Evolutionary conservation across 1,139 yeast species (phyloP), one percentile per base, ranked within the genome.

Genomic region (Geotrichum klebahnii): DNA sequence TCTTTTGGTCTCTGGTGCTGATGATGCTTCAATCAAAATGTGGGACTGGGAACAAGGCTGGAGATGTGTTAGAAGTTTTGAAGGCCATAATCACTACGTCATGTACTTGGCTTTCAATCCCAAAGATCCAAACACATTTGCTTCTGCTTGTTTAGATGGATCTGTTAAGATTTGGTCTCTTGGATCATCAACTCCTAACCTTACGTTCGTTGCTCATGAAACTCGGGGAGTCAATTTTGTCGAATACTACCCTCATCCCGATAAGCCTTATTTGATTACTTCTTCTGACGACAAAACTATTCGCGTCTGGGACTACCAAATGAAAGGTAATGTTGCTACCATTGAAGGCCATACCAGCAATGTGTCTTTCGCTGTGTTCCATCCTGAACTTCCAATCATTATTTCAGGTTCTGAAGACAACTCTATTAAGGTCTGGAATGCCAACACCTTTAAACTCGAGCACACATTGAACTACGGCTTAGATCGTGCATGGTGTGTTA

Each of bases 161-260:
- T 89, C 97, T 17, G 96, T 94, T 53, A 92, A 92, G 70, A 85
- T 94, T 57, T 92, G 99, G 99, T 85, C 95, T 1, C 73, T 92
- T 61, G 96, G 97, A 26, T 84, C 92, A 43, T 70, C 85, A n/a
- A 78, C 78, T 33, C 96, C 98, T 54, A 92, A 92, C 70, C 89
- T 86, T 73, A 90, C 98, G 2, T 76, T 94, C 65, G 76, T 80
- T 41, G 96, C 97, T 5, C 97, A 92, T 63, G 96, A 87, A 59
- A 78, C 87, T 48, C 87, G 86, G 65, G 97, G 97, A 57, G 97
- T 89, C 58, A 92, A 92, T 68, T 90, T 79, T 68, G 97, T 92
- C 55, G 97, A 90, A 67, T 92, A 90, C 70, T 92, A 92, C 67
- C 98, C 98, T 20, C 90, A 87, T 61, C 84, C 95, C 53, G 98